A percentile compares a stretch with the other conserved stretches of the same genome.
Conservation (phyloP, 352 stramenopile genomes). For the Phytopythium chamaehyphon region DNA sequence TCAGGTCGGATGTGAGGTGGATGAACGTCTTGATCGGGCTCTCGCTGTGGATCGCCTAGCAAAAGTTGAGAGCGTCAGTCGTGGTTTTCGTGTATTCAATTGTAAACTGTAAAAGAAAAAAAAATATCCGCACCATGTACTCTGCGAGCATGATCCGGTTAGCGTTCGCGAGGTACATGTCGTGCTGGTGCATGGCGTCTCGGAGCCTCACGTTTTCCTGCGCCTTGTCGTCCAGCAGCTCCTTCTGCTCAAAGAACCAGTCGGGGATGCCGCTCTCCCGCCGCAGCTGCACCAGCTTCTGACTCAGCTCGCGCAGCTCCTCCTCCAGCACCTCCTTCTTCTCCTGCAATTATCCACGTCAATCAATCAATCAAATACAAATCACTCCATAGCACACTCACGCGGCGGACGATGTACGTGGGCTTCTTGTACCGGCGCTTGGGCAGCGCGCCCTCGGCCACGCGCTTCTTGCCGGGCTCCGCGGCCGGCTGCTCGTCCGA, state of each 20-base stretch:
- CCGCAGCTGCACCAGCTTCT: slow-evolving; percentile 23
- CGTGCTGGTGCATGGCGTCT: slow-evolving; percentile 34
- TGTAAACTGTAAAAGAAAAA: too few species aligned
- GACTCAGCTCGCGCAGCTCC: slow-evolving; percentile 25
- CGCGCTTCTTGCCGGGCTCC: not conserved
- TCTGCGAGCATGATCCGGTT: slow-evolving; percentile 31
- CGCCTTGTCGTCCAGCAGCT: slow-evolving; percentile 14
- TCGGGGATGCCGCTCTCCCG: slow-evolving; percentile 27
- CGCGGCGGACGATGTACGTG: slow-evolving; percentile 29
- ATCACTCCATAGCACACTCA: not conserved
- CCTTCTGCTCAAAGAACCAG: slow-evolving; percentile 22
- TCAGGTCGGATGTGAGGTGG: slow-evolving; percentile 28
- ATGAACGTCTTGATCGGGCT: slow-evolving; percentile 40
- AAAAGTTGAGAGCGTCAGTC: too few species aligned
- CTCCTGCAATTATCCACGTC: slow-evolving; percentile 13
- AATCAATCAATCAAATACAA: not conserved
- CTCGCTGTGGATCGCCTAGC: slow-evolving; percentile 11
- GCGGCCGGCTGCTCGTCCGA: slow-evolving; percentile 11
- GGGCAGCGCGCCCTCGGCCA: not conserved
- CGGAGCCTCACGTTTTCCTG: slow-evolving; percentile 32
- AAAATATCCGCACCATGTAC: slow-evolving; percentile 35
- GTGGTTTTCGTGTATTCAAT: too few species aligned
- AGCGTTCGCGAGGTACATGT: slow-evolving; percentile 34
- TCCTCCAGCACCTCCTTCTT: slow-evolving; percentile 40
- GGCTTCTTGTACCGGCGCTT: slow-evolving; percentile 30